Evolutionary conservation across 2,329 filamentous ascomycete genomes (phyloP).

Genomic region (Neonectria magnoliae): DNA sequence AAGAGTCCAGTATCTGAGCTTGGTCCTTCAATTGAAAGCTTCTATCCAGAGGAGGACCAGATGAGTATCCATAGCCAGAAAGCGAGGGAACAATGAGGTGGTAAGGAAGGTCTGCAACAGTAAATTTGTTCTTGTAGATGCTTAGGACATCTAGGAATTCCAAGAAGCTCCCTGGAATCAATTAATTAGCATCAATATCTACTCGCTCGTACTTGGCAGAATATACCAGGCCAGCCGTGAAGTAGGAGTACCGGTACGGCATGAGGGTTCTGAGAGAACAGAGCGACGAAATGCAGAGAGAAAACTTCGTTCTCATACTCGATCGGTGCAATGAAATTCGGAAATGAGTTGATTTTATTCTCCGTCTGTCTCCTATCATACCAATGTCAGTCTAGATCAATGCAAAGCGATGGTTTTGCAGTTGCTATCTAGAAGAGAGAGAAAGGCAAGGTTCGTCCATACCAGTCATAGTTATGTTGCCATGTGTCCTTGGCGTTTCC

Average conservation of each 20-base stretch:
- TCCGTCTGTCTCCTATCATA: no score
- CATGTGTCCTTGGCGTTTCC: no score
- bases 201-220: neutral
- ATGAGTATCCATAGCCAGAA: constrained; percentile 64
- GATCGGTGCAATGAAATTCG: no score
- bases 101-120: constrained; percentile 61
- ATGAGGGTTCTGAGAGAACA: neutral
- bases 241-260: neutral
- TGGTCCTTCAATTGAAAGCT: constrained; percentile 37
- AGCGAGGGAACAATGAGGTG: constrained; percentile 66
- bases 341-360: no score
- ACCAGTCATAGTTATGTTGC: no score
- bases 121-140: constrained; percentile 58
- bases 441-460: no score
- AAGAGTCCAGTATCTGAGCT: neutral
- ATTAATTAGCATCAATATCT: no score
- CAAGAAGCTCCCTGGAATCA: neutral
- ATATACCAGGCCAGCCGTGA: neutral
- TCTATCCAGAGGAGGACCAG: constrained; percentile 55
- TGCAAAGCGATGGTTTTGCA: no score
- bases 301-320: no score
- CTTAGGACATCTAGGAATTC: constrained; percentile 65
- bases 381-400: no score
- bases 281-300: neutral
- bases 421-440: no score